These are phyloP conservation scores for Fagus sylvatica DNA, from an alignment of 306 rosid genomes.

Conservation along the genomic window DNA sequence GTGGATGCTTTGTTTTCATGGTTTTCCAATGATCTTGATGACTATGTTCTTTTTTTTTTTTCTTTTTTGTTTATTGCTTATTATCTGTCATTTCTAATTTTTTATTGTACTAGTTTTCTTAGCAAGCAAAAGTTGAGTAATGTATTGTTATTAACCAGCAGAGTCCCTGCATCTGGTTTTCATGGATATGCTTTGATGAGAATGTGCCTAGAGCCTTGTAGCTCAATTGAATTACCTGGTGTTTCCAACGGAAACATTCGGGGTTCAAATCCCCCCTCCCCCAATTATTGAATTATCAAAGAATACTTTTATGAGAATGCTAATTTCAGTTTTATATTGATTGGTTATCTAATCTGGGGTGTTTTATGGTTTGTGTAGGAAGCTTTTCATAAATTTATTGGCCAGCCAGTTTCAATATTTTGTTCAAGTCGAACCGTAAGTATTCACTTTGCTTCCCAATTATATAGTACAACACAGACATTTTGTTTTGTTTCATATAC, in stretches of 20 bases:
- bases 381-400: slow-evolving; percentile 83
- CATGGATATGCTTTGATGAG: neutral
- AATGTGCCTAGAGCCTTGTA: too few species aligned
- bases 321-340: neutral
- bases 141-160: neutral
- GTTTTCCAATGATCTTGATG: too few species aligned
- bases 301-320: neutral
- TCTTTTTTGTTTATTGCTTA: neutral
- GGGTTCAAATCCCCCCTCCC: too few species aligned
- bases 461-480: too few species aligned
- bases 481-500: too few species aligned
- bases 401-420: slow-evolving; percentile 67
- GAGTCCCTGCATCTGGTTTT: slow-evolving; percentile 1
- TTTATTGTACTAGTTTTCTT: neutral
- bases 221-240: too few species aligned
- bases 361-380: slow-evolving; percentile 44
- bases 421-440: slow-evolving; percentile 95
- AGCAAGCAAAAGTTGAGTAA: neutral
- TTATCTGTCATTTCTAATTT: neutral
- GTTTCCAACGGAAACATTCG: too few species aligned
- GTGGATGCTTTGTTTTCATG: too few species aligned
- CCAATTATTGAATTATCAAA: too few species aligned
- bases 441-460: slow-evolving; percentile 8
- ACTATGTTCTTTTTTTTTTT: too few species aligned
- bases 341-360: slow-evolving; percentile 5